Conservation (phyloP, 805 yeast species). For the Debaryomyces tyrocola region DNA sequence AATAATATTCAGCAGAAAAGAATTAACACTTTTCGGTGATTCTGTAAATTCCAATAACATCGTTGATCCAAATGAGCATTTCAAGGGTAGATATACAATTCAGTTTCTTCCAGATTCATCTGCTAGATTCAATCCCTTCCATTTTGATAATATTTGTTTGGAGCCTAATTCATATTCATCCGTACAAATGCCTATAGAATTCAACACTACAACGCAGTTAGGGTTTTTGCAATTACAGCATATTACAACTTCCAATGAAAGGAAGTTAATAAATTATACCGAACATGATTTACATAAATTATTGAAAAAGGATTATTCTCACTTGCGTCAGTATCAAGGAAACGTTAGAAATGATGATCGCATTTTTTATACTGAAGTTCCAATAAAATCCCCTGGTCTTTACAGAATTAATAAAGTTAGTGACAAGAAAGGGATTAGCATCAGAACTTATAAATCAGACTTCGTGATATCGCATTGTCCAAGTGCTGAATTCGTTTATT, state of each 20-base stretch:
- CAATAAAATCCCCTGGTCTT: constrained; percentile 69
- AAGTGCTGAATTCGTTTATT: constrained; percentile 51
- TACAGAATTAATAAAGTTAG: constrained; percentile 67
- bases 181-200: constrained; percentile 62
- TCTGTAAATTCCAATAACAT: constrained; percentile 37
- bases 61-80: constrained; percentile 57
- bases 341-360: constrained; percentile 31
- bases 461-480: constrained; percentile 80
- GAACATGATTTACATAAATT: constrained; percentile 52
- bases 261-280: constrained; percentile 53
- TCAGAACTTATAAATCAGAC: constrained; percentile 61
- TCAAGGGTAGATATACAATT: constrained; percentile 83
- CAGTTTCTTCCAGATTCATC: constrained; percentile 90
- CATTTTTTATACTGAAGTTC: constrained; percentile 62
- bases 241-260: constrained; percentile 53
- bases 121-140: constrained; percentile 77
- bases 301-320: constrained; percentile 28
- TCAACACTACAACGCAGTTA: constrained; percentile 77
- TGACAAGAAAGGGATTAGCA: constrained; percentile 61
- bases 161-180: constrained; percentile 31
- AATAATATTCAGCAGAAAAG: constrained; percentile 39
- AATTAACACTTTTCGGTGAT: constrained; percentile 54
- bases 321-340: constrained; percentile 21
- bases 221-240: constrained; percentile 64
- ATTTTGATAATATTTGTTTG: constrained; percentile 59